Percentiles rank a stretch among this genome's conserved stretches.
These are phyloP conservation scores for Chenopodium album DNA, from an alignment of 148 eudicot species.

Conservation along the genomic window DNA sequence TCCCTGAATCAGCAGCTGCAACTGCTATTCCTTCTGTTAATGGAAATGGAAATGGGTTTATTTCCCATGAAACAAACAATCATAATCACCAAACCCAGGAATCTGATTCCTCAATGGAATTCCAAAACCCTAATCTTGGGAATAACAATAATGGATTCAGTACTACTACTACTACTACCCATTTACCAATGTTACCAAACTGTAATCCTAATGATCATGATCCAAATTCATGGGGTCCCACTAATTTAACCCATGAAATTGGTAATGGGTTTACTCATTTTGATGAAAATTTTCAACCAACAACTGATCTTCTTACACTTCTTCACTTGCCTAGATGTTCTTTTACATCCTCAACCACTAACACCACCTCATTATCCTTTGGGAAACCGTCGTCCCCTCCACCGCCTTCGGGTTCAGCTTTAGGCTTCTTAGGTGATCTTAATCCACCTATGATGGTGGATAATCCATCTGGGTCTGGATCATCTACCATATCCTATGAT, in stretches of 20 bases:
- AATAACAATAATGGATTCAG: neutral
- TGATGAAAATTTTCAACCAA: constrained; percentile 25
- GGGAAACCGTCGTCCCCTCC: constrained; percentile 16
- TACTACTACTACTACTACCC: neutral
- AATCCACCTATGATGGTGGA: constrained; percentile 19
- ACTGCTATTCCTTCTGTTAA: neutral
- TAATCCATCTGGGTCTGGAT: constrained; percentile 15
- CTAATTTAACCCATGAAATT: constrained; percentile 24
- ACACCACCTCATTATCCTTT: constrained; percentile 24
- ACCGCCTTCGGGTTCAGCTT: neutral
- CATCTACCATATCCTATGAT: constrained; percentile 38
- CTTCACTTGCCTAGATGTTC: constrained; percentile 42
- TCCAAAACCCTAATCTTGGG: constrained; percentile 30
- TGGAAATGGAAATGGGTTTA: constrained; percentile 32
- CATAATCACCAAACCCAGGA: constrained; percentile 6
- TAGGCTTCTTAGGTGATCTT: constrained; percentile 26
- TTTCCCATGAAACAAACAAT: constrained; percentile 30
- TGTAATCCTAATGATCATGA: neutral
- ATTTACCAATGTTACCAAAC: neutral
- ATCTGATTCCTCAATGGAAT: constrained; percentile 10
- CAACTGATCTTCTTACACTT: constrained; percentile 52
- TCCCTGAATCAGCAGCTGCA: constrained; percentile 18
- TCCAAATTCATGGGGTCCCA: constrained; percentile 2
- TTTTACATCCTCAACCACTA: constrained; percentile 23
- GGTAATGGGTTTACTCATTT: constrained; percentile 7